These are phyloP conservation scores for Tolypocladium amazonense DNA, from an alignment of 2,329 filamentous ascomycete species.

Conservation along the genomic window DNA sequence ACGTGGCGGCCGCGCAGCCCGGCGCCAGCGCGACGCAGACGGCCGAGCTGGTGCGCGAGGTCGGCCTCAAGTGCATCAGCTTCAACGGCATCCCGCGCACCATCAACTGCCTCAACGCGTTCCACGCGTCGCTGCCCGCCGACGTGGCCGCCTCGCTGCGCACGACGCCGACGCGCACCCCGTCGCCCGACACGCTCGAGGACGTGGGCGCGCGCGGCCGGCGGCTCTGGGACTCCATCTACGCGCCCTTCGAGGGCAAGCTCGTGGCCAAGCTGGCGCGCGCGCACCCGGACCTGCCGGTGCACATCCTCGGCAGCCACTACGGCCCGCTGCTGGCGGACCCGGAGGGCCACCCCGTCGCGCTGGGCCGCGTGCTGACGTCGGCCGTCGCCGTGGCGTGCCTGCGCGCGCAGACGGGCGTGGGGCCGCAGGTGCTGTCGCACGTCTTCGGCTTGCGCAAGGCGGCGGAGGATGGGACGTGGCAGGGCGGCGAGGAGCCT, in stretches of 20 bases:
- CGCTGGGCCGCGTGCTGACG: constrained; percentile 57
- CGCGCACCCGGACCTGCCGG: constrained; percentile 73
- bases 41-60: constrained; percentile 64
- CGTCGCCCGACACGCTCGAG: constrained; percentile 42
- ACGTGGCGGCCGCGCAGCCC: constrained; percentile 27
- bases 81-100: constrained; percentile 76
- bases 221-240: constrained; percentile 65
- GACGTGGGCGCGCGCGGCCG: constrained; percentile 47
- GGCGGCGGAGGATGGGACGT: constrained; percentile 57
- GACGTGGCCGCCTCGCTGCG: constrained; percentile 43
- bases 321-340: constrained; percentile 67
- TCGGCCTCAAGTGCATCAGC: constrained; percentile 67
- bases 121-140: constrained; percentile 50
- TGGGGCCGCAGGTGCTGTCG: constrained; percentile 70
- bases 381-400: constrained; percentile 65
- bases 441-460: constrained; percentile 76
- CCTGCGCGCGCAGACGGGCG: constrained; percentile 67
- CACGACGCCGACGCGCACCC: constrained; percentile 43
- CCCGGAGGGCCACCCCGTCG: constrained; percentile 36
- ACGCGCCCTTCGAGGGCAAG: constrained; percentile 63
- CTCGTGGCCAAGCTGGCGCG: constrained; percentile 58
- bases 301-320: constrained; percentile 65
- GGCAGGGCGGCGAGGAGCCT: constrained; percentile 23
- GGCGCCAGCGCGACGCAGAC: constrained; percentile 26
- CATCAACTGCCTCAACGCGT: constrained; percentile 72